Evolutionary conservation across 768 basidiomycete species (phyloP), one percentile per base, ranked within the genome.

Genomic region (Porpolomopsis calyptriformis): DNA sequence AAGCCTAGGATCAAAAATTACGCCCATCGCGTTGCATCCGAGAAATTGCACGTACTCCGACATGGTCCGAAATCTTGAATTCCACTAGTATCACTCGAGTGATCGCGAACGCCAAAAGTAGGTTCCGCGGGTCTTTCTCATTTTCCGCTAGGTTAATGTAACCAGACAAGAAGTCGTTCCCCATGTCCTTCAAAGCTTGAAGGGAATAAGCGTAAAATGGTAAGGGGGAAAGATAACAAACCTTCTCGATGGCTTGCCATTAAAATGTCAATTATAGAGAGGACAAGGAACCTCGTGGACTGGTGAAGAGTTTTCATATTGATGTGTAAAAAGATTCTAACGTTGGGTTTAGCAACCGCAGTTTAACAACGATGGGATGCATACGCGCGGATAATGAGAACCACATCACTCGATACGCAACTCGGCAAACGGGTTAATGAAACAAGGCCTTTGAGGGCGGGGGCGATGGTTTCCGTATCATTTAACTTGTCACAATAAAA

Each of bases 61-160:
- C 69, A 49, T 78, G 70, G 29, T 73, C 66, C 14, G 74, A 65
- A 26, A 89, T 75, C 49, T 96, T 84, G 54, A 97, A 97, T 52
- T 97, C 91, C 26, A 90, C 76, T 4, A 93, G 61, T 29, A 98
- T 72, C 6, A 90, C 83, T n/a, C 80, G 74, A 46, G 79, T 82
- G 48, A 98, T 86, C 4, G 85, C 80, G 60, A 98, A 99, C 22
- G 87, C 86, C 9, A 94, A 56, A 52, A 96, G 70, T 6, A 99
- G 70, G 64, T 98, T 99, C 14, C 96, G 73, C 24, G 96, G 96
- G 59, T 99, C 96, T 57, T 98, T 98, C 65, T 99, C 96, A 12
- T 92, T 93, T 47, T 96, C 87, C 3, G 80, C 91, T n/a, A 98
- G 64, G 40, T 60, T 58, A 24, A 84, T 73, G 60, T 98, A 99